Evolutionary conservation across 106 monocot genomes (phyloP), one percentile per base, ranked within the genome.

Genomic region (Phalaenopsis aphrodite): DNA sequence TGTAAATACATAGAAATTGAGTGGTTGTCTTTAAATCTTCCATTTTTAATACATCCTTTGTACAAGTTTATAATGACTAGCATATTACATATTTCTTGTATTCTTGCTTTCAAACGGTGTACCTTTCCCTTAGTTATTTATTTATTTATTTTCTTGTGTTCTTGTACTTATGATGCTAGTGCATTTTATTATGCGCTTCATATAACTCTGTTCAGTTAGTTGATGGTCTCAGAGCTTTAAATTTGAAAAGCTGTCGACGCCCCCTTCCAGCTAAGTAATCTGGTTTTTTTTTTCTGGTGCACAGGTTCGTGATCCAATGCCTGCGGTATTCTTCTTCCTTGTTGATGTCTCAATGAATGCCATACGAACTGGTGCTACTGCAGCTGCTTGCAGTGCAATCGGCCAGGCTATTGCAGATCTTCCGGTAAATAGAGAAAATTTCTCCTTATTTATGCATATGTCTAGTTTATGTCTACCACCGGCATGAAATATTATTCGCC

Each of bases 221-320:
- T 75, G 56, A 30, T 30, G 30, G 30, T 30, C 30, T 8, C 8
- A 8, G 23, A 45, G 43, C 43, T 45, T 45, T 45, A 45, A 45
- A 8, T 77, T 39, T 69, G 30, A 19, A 14, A 69, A 69, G 1
- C 43, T 74, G 43, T 43, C 17, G 15, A 11, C 15, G 43, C 43
- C 17, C 42, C 43, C 43, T 12, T 24, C 43, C 74, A 18, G 76
- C 49, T 48, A 76, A 48, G 49, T n/a, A 30, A 7, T 76, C 11
- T 74, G 41, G 3, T 71, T 42, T 2, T 76, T 9, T 65, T 79
- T 78, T 58, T 55, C 30, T 30, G 30, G 3, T 75, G 66, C 61
- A 61, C 87, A 99, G 99, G 93, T 99, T 52, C 95, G 99, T 67
- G 99, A 99, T 42, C 99, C 99, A 78, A 99, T 99, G 99, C 99